Base-by-base conservation (phyloP, 352 stramenopile species). In the Peronosclerospora sorghi region DNA sequence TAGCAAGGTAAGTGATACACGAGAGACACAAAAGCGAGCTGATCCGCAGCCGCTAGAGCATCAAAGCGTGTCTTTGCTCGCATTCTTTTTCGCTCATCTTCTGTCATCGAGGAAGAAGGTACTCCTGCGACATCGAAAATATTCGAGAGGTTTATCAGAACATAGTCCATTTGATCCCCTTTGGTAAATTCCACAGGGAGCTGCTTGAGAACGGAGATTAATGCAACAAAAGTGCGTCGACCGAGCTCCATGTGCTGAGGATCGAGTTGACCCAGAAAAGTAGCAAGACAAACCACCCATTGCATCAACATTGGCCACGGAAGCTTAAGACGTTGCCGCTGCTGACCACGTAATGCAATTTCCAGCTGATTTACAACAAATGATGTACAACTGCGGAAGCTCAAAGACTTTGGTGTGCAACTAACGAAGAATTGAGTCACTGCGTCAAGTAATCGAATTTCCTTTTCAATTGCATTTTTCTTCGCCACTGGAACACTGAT, bases 131-230 rank as follows among this genome's bases (percentile, higher is more conserved):
- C 36, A 14, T 77, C 66, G 45, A 86, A 89, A 38, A 89, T 86
- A 14, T 40, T 43, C 4, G 78, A 65, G 13, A 89, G 29, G 48
- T 85, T 79, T 5, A 20, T 47, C 27, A 89, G 46, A 38, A 86
- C 64, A 8, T 43, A 47, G 21, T 84, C 64, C 52, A 82, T 71
- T 14, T 68, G 54, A 9, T 71, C 66, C 17, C 62, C 58, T 7
- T 35, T 49, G 0, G 59, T 40, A 36, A 65, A 68, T 14, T 87
- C 72, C n/a, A 38, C 43, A 19, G 78, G 78, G 4, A 90, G 59
- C 32, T 84, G 78, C 48, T 87, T 86, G 29, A 90, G 62, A 23
- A 90, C 66, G 0, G 73, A 81, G 36, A 83, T 86, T 52, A 86
- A 77, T 0, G 62, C 62, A 24, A 78, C 54, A 13, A 88, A 53